These are phyloP conservation scores for Microsporum audouinii DNA, from an alignment of 2,329 filamentous ascomycete species.

Conservation along the genomic window DNA sequence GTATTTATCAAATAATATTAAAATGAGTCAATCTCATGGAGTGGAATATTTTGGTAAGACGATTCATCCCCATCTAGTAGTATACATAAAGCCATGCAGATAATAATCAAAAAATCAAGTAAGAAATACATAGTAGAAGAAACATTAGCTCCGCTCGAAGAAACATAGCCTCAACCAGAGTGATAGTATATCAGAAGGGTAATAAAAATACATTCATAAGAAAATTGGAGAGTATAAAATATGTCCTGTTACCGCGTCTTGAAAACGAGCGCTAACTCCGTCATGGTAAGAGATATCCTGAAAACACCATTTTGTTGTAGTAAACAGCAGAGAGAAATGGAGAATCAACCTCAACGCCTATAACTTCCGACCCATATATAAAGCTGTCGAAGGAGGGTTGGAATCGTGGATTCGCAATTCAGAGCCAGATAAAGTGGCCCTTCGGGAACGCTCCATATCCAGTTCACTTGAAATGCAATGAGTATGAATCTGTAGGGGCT, in stretches of 20 bases:
- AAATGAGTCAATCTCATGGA: neutral
- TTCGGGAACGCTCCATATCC: neutral
- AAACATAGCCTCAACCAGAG: neutral
- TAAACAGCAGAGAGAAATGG: neutral
- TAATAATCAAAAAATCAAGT: neutral
- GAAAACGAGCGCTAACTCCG: constrained; percentile 1
- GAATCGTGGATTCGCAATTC: neutral
- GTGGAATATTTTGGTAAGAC: neutral
- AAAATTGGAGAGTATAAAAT: neutral
- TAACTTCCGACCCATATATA: neutral
- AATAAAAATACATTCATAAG: constrained; percentile 4
- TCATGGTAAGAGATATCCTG: neutral
- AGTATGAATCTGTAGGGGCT: neutral
- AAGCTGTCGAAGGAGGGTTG: neutral
- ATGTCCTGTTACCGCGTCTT: neutral
- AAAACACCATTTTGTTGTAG: neutral
- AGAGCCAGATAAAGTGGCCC: neutral
- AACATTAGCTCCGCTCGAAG: neutral
- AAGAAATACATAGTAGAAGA: neutral
- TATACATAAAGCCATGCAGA: neutral
- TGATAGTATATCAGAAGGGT: neutral
- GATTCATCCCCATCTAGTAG: neutral
- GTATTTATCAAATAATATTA: neutral
- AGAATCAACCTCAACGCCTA: neutral
- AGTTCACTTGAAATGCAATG: neutral